A percentile compares a stretch with the other conserved stretches of the same genome.
phyloP scores from a whole-genome alignment of 345 rosid species.

The Chamaenerion angustifolium region DNA sequence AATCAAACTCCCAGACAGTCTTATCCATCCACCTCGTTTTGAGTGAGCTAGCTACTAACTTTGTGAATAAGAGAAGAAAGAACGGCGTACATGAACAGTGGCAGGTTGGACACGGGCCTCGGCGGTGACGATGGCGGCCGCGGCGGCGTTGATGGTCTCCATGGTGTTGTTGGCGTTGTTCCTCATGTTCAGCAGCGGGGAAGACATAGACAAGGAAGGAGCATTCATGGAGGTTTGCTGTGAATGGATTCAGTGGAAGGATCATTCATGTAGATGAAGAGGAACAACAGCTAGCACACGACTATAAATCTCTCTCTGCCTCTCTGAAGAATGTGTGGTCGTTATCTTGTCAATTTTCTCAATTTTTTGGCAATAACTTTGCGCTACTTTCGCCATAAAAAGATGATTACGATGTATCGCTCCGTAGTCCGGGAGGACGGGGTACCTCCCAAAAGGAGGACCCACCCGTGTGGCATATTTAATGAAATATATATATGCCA shows the following conservation, averaged over 20 bases:
- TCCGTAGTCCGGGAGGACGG: too few relatives aligned
- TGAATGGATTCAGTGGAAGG: conserved; percentile 16
- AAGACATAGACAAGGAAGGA: not conserved
- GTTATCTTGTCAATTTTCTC: conserved; percentile 4
- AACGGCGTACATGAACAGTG: conserved; percentile 22
- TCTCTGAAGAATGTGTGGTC: conserved; percentile 2
- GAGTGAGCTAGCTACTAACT: too few relatives aligned
- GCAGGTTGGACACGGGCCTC: conserved; percentile 75
- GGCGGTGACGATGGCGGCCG: conserved; percentile 80
- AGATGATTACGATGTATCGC: not conserved
- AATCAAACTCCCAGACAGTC: too few relatives aligned
- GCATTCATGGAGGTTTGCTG: not conserved
- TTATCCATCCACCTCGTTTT: too few relatives aligned
- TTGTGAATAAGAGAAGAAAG: too few relatives aligned
- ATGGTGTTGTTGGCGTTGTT: conserved; percentile 46
- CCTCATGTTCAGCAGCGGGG: conserved; percentile 22
- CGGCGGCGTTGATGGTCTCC: conserved; percentile 87
- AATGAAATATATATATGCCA: too few relatives aligned
- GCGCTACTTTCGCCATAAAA: conserved; percentile 4
- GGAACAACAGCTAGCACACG: not conserved
- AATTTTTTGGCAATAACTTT: too few relatives aligned
- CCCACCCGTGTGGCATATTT: too few relatives aligned
- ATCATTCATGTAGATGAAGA: not conserved
- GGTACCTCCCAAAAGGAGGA: too few relatives aligned
- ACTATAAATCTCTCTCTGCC: too few relatives aligned